Base-by-base conservation (phyloP, 139 green algal genomes). In the Gonium pectorale region DNA sequence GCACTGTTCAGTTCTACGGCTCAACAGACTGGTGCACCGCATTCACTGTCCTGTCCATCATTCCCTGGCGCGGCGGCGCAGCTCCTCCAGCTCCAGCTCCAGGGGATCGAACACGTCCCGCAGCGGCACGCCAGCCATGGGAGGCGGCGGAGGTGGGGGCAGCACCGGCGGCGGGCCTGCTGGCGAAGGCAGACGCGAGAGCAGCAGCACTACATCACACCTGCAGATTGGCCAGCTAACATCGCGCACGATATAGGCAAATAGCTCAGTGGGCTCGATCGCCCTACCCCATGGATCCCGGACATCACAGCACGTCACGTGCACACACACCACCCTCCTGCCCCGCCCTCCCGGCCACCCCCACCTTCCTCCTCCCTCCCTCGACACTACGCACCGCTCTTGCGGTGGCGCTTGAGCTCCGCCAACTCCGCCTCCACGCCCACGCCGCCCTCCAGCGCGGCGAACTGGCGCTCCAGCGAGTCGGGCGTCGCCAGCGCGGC, bases 401-500 rank as follows among this genome's bases (percentile, higher is more conserved):
- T 41, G 26, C 11, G 3, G 43, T 66, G 8, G 4, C 41, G 52
- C 60, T 82, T 82, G 13, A 82, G 75, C 60, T 59, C 75, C 56
- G 59, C 75, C 75, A 82, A 40, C 56, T 71, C 59, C 6, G 29
- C 75, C 3, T 82, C 79, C 63, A 85, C 63, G 0, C 79, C 79
- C 2, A 15, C 70, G 52, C 59, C 59, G 26, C 80, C 86, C 78
- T 92, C 88, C 49, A 92, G 86, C 41, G 71, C 44, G 31, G 82
- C 82, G 75, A 92, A 92, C 75, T 90, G 81, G 17, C 71, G 67
- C 52, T 92, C 88, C 51, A 92, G 67, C 29, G 43, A 75, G 75
- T 92, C 88, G 6, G 88, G 86, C 11, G 81, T 67, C 15, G 80
- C 82, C 59, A 92, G 75, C 40, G 75, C 75, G 41, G 56, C 8